A percentile compares a stretch with the other conserved stretches of the same genome.
These are phyloP conservation scores for Chrysanthemum seticuspe DNA, from an alignment of 129 eudicot genomes.

Conservation along the genomic window DNA sequence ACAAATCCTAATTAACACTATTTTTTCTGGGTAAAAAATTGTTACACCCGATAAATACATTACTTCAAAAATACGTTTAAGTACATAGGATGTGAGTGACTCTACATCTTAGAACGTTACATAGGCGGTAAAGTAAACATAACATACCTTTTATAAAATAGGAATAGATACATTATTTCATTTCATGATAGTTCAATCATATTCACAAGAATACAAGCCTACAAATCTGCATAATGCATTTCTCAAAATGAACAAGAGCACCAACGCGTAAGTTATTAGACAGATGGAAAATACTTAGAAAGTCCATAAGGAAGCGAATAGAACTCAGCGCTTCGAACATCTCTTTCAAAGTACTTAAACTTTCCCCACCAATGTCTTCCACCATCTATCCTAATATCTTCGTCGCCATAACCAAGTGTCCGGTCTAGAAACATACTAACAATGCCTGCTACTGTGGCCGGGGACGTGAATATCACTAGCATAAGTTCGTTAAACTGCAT, in stretches of 20 bases:
- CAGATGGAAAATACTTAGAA: conserved; percentile 76
- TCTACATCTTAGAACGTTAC: too few relatives aligned
- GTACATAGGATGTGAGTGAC: too few relatives aligned
- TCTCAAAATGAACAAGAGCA: neutral
- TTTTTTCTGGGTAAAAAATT: too few relatives aligned
- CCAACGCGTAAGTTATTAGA: conserved; percentile 18
- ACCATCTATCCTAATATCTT: conserved; percentile 53
- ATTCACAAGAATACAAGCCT: conserved; percentile 21
- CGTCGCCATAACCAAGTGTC: conserved; percentile 54
- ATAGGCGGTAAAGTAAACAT: too few relatives aligned
- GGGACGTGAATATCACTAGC: conserved; percentile 82
- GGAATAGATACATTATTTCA: neutral
- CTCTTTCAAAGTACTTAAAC: conserved; percentile 59
- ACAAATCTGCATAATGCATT: conserved; percentile 13
- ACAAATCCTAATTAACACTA: too few relatives aligned
- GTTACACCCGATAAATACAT: too few relatives aligned
- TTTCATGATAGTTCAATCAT: conserved; percentile 4
- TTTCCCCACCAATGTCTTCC: conserved; percentile 97
- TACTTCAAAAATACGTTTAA: too few relatives aligned
- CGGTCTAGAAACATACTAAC: conserved; percentile 60
- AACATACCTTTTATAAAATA: neutral
- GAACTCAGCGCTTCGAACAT: conserved; percentile 80
- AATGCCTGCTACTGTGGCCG: conserved; percentile 65
- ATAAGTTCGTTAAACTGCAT: conserved; percentile 68
- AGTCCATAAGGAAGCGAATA: conserved; percentile 76